Percentiles rank a stretch among this genome's conserved stretches.
Evolutionary conservation across 345 rosid species (phyloP).

Genomic region (Populus simonii): DNA sequence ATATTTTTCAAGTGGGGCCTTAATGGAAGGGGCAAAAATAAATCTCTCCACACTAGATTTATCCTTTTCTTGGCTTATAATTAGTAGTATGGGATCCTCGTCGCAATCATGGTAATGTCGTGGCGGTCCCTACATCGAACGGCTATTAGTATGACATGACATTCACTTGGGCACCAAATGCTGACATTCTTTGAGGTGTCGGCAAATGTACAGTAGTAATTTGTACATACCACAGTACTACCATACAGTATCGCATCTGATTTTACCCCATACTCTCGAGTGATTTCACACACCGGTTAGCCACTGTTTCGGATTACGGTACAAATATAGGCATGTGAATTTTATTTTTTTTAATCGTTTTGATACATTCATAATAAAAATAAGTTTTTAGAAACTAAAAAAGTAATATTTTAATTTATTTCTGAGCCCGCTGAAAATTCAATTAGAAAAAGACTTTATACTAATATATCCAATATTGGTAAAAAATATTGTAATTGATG

Average conservation of each 20-base stretch:
- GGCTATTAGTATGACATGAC: constrained; percentile 14
- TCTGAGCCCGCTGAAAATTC: no score
- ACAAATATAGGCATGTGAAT: not conserved
- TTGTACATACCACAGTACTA: not conserved
- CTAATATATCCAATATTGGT: no score
- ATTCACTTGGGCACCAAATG: not conserved
- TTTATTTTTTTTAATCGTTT: no score
- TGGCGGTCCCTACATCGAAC: constrained; percentile 26
- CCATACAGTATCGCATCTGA: not conserved
- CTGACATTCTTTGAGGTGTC: constrained; percentile 24
- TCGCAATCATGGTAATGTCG: not conserved
- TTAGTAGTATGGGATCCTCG: not conserved
- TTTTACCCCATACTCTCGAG: not conserved
- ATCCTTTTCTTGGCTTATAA: not conserved
- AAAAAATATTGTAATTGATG: not conserved
- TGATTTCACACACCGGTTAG: no score
- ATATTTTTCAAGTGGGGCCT: not conserved
- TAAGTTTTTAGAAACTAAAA: no score
- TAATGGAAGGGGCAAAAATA: not conserved
- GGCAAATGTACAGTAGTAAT: constrained; percentile 25
- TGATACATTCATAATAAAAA: no score
- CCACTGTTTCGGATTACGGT: no score
- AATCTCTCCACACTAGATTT: not conserved
- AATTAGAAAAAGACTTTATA: no score
- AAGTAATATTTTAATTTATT: no score